Conservation (phyloP, 768 basidiomycete species). For the Trametes cingulata region DNA sequence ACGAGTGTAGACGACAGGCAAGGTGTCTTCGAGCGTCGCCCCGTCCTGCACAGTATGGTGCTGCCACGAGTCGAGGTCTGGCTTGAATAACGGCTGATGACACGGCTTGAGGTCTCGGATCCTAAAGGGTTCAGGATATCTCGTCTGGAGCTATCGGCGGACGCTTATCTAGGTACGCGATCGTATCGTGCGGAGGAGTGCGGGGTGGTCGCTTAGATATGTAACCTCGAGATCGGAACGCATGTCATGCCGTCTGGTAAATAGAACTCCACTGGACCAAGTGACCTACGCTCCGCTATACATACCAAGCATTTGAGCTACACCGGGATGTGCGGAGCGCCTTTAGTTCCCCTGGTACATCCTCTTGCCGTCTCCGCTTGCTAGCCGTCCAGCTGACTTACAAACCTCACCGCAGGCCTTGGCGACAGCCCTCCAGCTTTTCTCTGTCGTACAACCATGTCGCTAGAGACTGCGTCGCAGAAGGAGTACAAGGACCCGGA, state of each 20-base stretch:
- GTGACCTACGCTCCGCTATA: background rate
- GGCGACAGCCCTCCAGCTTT: background rate
- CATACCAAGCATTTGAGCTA: background rate
- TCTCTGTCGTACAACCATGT: conserved; percentile 2
- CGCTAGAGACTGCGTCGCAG: conserved; percentile 11
- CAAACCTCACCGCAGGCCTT: too few species aligned
- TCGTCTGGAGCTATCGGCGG: background rate
- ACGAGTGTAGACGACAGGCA: too few species aligned
- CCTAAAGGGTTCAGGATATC: background rate
- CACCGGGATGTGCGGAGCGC: background rate
- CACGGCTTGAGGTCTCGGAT: background rate
- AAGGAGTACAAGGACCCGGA: conserved; percentile 14
- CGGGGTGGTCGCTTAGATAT: conserved; percentile 45
- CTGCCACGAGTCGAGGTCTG: too few species aligned
- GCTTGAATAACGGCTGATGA: too few species aligned
- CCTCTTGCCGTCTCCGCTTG: background rate
- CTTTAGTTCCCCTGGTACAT: background rate
- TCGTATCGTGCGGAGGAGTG: background rate
- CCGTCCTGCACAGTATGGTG: too few species aligned
- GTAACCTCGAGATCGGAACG: conserved; percentile 35
- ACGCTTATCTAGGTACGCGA: conserved; percentile 7
- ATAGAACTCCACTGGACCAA: conserved; percentile 5
- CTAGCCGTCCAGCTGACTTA: background rate
- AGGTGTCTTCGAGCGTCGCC: too few species aligned
- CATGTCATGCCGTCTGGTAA: conserved; percentile 4